Conservation (phyloP, 352 stramenopile species). For the Pythium pyrilobum region DNA sequence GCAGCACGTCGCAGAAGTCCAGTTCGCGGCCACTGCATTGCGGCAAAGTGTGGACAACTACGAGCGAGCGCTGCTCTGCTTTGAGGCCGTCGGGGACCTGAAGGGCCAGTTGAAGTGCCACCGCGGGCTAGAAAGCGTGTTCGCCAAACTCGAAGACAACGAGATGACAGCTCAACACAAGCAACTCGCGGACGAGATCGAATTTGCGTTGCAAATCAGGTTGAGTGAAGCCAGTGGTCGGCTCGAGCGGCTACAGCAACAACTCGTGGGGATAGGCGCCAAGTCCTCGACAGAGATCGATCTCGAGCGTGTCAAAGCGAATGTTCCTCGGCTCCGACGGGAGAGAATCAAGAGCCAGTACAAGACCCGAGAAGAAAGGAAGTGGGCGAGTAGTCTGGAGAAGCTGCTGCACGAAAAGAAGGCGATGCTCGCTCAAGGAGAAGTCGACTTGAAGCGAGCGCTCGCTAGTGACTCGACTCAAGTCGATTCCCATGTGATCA, state of each 20-base stretch:
- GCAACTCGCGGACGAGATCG: constrained; percentile 56
- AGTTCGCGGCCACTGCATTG: constrained; percentile 39
- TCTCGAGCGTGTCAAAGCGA: constrained; percentile 60
- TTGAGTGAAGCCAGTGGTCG: constrained; percentile 26
- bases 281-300: constrained; percentile 56
- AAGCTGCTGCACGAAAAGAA: constrained; percentile 58
- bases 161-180: constrained; percentile 42
- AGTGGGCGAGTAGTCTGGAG: constrained; percentile 42
- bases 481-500: constrained; percentile 67
- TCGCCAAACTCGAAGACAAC: constrained; percentile 41
- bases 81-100: constrained; percentile 39
- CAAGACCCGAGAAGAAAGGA: constrained; percentile 49
- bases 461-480: constrained; percentile 55
- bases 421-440: constrained; percentile 41
- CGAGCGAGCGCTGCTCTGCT: constrained; percentile 43
- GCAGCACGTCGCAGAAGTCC: constrained; percentile 26
- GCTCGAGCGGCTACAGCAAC: constrained; percentile 43
- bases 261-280: constrained; percentile 54
- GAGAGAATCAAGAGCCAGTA: constrained; percentile 58
- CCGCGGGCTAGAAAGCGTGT: constrained; percentile 43
- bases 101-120: constrained; percentile 51
- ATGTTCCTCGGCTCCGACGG: constrained; percentile 47
- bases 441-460: constrained; percentile 60
- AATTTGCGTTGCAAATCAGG: constrained; percentile 56
- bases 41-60: constrained; percentile 48